Conservation (phyloP, 2,329 filamentous ascomycete species). For the Trichoderma koningii region DNA sequence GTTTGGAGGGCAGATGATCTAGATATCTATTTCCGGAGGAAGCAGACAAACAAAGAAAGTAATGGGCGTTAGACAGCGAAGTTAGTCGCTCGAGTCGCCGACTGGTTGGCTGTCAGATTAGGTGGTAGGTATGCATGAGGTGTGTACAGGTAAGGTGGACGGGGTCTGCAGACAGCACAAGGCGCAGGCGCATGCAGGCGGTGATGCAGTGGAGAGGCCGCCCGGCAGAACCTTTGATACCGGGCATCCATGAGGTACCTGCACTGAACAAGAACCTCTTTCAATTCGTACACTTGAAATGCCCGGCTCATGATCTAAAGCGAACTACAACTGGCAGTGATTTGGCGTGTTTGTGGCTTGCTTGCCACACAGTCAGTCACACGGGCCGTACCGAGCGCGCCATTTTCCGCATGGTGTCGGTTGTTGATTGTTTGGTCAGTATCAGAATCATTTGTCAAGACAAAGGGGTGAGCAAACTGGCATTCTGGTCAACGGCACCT, state of each 20-base stretch:
- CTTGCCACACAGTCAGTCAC: conserved; percentile 11
- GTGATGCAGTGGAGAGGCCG: neutral
- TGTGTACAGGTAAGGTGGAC: neutral
- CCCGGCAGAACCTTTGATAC: neutral
- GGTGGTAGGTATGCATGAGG: neutral
- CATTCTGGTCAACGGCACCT: too few species aligned
- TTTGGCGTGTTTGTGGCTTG: neutral
- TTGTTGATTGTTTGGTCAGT: neutral
- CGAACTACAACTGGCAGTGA: too few species aligned
- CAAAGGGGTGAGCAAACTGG: too few species aligned
- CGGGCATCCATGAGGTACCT: neutral
- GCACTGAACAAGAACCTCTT: neutral
- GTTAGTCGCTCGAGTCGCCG: neutral
- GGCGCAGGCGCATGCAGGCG: conserved; percentile 16
- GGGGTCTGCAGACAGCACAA: conserved; percentile 17
- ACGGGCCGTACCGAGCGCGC: conserved; percentile 27
- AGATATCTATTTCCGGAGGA: neutral
- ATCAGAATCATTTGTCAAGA: neutral
- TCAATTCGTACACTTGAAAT: neutral
- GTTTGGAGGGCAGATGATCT: neutral
- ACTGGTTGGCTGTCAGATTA: neutral
- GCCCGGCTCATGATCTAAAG: too few species aligned
- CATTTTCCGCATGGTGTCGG: conserved; percentile 18
- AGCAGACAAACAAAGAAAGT: neutral
- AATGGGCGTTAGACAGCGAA: neutral